Base-by-base conservation (phyloP, 2,329 filamentous ascomycete species). In the Fusarium floridanum region DNA sequence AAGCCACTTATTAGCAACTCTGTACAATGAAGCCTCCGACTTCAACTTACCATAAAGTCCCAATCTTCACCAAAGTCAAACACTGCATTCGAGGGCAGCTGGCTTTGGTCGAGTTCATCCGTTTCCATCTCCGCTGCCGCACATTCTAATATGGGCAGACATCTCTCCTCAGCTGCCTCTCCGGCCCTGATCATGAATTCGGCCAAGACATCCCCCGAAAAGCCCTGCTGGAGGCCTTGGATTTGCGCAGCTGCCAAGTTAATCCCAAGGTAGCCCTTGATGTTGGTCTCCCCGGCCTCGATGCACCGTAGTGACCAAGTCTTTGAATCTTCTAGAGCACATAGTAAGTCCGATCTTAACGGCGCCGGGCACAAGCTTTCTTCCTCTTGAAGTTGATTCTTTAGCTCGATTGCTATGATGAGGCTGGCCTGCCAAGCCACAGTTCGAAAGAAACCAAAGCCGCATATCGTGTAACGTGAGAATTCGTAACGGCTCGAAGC, bases 231-330 rank as follows among this genome's bases (percentile, higher is more conserved):
- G 1, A 88, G 77, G 0, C 81, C 85, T 5, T 86, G 80, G 0
- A 90, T 80, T 50, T 89, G 83, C 0, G 83, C 82, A 3, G 45
- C 8, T 1, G 78, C 24, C 5, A 78, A 20, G 1, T 55, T 74
- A 0, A 81, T 70, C 14, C 90, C 82, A 20, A 91, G 59, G 45
- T 86, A 86, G 0, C 86, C 86, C 71, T 90, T 91, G 22, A 87
- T 80, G 64, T 90, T 91, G 0, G 88, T 90, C 78, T 90, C 88
- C 2, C 88, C 89, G 0, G 82, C 82, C 55, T 83, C 73, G n/a
- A 90, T 81, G 10, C 80, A 81, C 7, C 75, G 71, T 53, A 86
- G 75, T 1, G 76, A 75, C 85, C 85, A 89, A 0, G 60, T 59
- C 41, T 81, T 83, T 0, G 83, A 80, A 12, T 88, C 84, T 0